Conservation (phyloP, 2,329 filamentous ascomycete genomes). For the Fusarium hainanense region DNA sequence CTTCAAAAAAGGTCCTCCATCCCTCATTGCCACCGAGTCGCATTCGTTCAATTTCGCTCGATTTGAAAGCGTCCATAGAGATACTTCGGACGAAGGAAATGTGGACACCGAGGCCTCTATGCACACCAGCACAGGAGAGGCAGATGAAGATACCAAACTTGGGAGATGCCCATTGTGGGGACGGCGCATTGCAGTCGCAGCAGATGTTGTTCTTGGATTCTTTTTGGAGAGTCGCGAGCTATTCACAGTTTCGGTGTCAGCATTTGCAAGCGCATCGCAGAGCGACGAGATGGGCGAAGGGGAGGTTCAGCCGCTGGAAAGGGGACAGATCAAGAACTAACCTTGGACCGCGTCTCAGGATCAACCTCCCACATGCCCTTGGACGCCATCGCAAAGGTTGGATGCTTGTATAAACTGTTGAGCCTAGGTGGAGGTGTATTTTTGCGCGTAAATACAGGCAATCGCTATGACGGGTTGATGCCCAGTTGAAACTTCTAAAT, state of each 20-base stretch:
- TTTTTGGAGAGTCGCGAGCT: slow-evolving; percentile 94
- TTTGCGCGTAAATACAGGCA: slow-evolving; percentile 1
- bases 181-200: slow-evolving; percentile 95
- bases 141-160: slow-evolving; percentile 99
- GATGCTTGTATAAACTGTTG: slow-evolving; percentile 1
- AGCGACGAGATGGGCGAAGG: not conserved
- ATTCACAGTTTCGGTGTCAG: slow-evolving; percentile 29
- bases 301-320: slow-evolving; percentile 9
- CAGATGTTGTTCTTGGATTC: slow-evolving; percentile 88
- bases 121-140: slow-evolving; percentile 92
- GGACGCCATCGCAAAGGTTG: slow-evolving; percentile 62
- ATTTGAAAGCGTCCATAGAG: slow-evolving; percentile 99
- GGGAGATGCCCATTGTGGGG: slow-evolving; percentile 96
- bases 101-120: slow-evolving; percentile 94
- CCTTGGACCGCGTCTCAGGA: slow-evolving; percentile 95
- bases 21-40: slow-evolving; percentile 87
- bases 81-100: slow-evolving; percentile 98
- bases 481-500: slow-evolving; percentile 6
- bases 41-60: slow-evolving; percentile 92
- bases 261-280: slow-evolving; percentile 15
- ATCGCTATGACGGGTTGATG: slow-evolving; percentile 29
- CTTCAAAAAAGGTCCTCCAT: slow-evolving; percentile 89
- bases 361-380: slow-evolving; percentile 99
- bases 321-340: slow-evolving; percentile 53
- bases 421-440: not conserved